Evolutionary conservation across 139 green algal species (phyloP).

Genomic region (Chlamydomonas sp.): DNA sequence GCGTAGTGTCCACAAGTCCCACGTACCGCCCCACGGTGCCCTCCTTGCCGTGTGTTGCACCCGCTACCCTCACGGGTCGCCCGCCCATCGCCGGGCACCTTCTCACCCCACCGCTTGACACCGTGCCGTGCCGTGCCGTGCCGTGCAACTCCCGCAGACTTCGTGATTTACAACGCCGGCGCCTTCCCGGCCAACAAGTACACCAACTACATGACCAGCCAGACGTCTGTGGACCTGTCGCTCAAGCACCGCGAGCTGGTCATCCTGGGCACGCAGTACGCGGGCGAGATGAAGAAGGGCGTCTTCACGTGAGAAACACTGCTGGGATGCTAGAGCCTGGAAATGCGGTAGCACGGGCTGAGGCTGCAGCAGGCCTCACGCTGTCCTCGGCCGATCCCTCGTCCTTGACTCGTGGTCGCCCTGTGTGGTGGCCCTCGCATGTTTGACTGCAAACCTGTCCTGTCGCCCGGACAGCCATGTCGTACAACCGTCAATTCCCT

Average conservation of each 20-base stretch:
- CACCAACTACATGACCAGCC: constrained; percentile 91
- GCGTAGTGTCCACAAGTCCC: neutral
- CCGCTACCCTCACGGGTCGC: no score
- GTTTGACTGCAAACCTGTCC: neutral
- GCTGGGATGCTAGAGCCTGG: no score
- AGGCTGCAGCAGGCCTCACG: no score
- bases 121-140: no score
- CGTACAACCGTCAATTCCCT: no score
- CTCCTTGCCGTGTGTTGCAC: neutral
- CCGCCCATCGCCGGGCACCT: no score
- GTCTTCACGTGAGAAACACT: constrained; percentile 63
- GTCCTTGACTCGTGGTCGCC: no score
- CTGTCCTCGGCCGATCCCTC: no score
- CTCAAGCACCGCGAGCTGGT: constrained; percentile 84
- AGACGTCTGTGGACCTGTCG: constrained; percentile 87
- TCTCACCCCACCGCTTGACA: no score
- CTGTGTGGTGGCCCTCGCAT: neutral
- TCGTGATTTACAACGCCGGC: constrained; percentile 95
- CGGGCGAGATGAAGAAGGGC: constrained; percentile 97
- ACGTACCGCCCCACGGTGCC: no score
- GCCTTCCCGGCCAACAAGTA: constrained; percentile 90
- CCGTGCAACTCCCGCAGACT: constrained; percentile 61
- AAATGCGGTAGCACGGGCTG: no score
- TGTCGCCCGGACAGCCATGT: no score
- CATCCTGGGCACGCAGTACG: constrained; percentile 91